Evolutionary conservation across 2,329 filamentous ascomycete genomes (phyloP), one percentile per base, ranked within the genome.

Genomic region (Aspergillus proliferans): DNA sequence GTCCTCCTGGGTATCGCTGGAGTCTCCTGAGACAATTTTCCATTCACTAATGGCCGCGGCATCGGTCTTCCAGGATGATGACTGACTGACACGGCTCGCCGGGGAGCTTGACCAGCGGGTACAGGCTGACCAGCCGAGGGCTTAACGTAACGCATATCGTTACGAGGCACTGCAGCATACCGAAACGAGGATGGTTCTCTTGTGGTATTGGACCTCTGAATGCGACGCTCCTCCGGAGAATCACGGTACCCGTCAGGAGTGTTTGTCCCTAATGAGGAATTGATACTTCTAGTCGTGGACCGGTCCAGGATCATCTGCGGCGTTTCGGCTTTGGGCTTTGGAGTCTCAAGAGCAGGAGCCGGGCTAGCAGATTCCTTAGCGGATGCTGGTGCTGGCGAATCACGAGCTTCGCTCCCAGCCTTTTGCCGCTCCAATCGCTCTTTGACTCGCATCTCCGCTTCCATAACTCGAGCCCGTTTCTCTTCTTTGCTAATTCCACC

Each of bases 401-500:
- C 46, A 40, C 52, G 51, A 12, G 26, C 48, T 33, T 50, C 57
- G 39, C 47, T 28, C 21, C 52, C 51, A 22, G 40, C 18, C 34
- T 53, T 45, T 55, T 62, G 59, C 22, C 59, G 62, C 26, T 66
- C 65, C 48, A 71, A 62, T 4, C 66, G 63, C 61, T 92, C 84
- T 58, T 84, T 81, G 15, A 85, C 80, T 40, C 81, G 80, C 57
- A 83, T 78, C 67, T 96, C 92, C 5, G 89, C 89, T 60, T 92
- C 87, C 64, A 90, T 81, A 4, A 92, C 83, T 43, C 88, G 81
- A 7, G 90, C 89, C 55, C 92, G 81, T 69, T 95, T 94, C 70
- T 96, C 91, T 71, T 96, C 91, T 68, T 96, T 97, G 67, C 87
- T 95, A 69, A 96, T 92, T 71, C 87, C 90, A 68, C 86, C 87